Conservation (phyloP, 495 filamentous ascomycete genomes). For the Letharia columbiana region DNA sequence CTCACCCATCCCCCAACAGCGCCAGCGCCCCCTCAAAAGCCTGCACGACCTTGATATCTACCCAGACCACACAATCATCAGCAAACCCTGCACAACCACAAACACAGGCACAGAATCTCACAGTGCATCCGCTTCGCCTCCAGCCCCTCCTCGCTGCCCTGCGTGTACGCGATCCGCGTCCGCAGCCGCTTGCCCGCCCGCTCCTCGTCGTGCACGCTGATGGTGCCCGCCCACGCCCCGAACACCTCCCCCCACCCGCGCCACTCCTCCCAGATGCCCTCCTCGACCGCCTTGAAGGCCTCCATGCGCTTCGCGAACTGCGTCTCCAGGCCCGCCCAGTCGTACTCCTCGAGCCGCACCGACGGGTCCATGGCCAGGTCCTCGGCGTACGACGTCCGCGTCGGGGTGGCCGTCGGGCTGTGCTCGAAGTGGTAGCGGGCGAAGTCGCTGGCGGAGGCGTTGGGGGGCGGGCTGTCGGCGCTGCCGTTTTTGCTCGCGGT, state of each 20-base stretch:
- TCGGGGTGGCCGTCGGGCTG: constrained; percentile 7
- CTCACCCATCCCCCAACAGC: constrained; percentile 16
- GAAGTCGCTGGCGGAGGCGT: constrained; percentile 1
- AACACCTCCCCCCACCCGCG: constrained; percentile 22
- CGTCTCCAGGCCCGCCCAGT: constrained; percentile 18
- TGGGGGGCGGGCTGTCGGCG: neutral
- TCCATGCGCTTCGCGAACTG: constrained; percentile 22
- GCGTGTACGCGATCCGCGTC: constrained; percentile 20
- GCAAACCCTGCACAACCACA: neutral
- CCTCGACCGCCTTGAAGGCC: constrained; percentile 18
- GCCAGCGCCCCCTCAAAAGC: constrained; percentile 21
- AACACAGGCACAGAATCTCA: constrained; percentile 6
- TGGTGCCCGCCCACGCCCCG: constrained; percentile 21
- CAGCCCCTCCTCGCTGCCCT: constrained; percentile 17
- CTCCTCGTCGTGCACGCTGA: constrained; percentile 23
- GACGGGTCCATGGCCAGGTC: constrained; percentile 20
- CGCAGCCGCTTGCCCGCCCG: constrained; percentile 17
- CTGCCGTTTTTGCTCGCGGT: constrained; percentile 1
- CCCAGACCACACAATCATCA: neutral
- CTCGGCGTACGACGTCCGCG: constrained; percentile 6
- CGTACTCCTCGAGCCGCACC: constrained; percentile 20
- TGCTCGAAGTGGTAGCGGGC: constrained; percentile 17
- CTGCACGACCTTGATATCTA: constrained; percentile 24
- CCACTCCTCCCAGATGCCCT: constrained; percentile 24
- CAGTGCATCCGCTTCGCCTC: constrained; percentile 23